A percentile compares a stretch with the other conserved stretches of the same genome.
Conservation (phyloP, 2,329 filamentous ascomycete species). For the Colletotrichum tofieldiae region DNA sequence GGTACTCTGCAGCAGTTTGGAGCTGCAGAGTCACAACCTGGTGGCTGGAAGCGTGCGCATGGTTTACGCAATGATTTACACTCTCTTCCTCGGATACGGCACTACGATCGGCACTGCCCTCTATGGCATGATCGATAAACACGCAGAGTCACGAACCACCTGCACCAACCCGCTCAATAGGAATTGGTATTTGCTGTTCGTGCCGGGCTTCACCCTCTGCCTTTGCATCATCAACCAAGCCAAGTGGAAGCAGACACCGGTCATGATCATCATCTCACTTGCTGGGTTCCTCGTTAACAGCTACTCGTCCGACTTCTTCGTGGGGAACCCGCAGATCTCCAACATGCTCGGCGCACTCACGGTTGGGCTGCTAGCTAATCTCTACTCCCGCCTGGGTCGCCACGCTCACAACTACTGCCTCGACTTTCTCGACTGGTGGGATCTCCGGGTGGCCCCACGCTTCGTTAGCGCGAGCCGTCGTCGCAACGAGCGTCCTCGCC, state of each 20-base stretch:
- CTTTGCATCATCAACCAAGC: conserved; percentile 86
- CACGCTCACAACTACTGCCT: conserved; percentile 70
- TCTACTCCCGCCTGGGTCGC: conserved; percentile 80
- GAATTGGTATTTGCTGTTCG: conserved; percentile 70
- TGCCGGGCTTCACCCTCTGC: conserved; percentile 77
- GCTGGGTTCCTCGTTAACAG: conserved; percentile 84
- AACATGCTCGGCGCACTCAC: conserved; percentile 84
- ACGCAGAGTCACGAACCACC: conserved; percentile 59
- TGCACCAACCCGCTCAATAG: conserved; percentile 60
- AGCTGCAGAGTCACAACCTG: conserved; percentile 76
- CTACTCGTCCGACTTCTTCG: conserved; percentile 78
- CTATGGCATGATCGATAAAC: conserved; percentile 69
- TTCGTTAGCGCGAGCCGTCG: conserved; percentile 50
- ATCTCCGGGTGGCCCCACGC: conserved; percentile 60
- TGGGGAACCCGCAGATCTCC: conserved; percentile 80
- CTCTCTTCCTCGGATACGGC: conserved; percentile 77
- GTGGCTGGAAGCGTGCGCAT: conserved; percentile 78
- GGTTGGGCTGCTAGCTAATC: conserved; percentile 83
- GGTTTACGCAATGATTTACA: conserved; percentile 80
- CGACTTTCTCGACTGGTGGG: conserved; percentile 66
- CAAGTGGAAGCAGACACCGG: conserved; percentile 82
- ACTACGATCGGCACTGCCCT: conserved; percentile 75
- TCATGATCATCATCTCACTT: conserved; percentile 82
- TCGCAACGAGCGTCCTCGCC: conserved; percentile 48
- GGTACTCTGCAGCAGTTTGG: conserved; percentile 69